A percentile compares a stretch with the other conserved stretches of the same genome.
These are phyloP conservation scores for Tricholoma flavovirens DNA, from an alignment of 768 basidiomycete genomes.

Conservation along the genomic window DNA sequence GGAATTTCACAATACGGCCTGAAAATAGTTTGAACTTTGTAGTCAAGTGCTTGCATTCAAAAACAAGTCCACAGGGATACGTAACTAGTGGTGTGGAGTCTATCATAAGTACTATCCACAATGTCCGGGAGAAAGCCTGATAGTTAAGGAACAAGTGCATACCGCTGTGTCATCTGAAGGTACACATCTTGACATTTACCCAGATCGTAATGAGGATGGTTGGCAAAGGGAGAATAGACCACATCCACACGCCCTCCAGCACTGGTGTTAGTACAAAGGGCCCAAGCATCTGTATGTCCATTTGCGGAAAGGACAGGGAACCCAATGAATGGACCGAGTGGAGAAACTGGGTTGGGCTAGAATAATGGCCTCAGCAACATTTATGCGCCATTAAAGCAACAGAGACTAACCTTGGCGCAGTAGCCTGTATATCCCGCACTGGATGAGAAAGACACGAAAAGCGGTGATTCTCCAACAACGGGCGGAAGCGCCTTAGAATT, in stretches of 20 bases:
- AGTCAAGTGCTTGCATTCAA: not conserved
- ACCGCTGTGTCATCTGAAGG: slow-evolving; percentile 5
- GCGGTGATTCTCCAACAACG: slow-evolving; percentile 14
- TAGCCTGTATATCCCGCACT: slow-evolving; percentile 11
- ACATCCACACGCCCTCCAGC: slow-evolving; percentile 19
- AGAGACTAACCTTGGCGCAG: slow-evolving; percentile 12
- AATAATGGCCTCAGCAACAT: not conserved
- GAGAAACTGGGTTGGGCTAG: slow-evolving; percentile 16
- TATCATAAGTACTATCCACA: not conserved
- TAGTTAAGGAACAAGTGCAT: not conserved
- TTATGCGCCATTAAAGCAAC: not conserved
- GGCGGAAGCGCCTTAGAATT: slow-evolving; percentile 6
- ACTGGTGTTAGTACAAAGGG: slow-evolving; percentile 20
- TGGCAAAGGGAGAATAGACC: slow-evolving; percentile 21
- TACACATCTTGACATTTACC: slow-evolving; percentile 12
- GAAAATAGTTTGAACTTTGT: no score
- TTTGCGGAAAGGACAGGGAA: slow-evolving; percentile 14
- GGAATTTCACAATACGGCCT: no score
- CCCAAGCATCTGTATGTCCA: slow-evolving; percentile 17
- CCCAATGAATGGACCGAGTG: slow-evolving; percentile 15
- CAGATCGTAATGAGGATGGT: slow-evolving; percentile 19
- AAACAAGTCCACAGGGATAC: not conserved
- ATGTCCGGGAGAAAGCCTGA: not conserved
- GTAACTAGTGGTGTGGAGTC: not conserved
- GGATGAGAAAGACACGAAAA: slow-evolving; percentile 12